Base-by-base conservation (phyloP, 2,329 filamentous ascomycete genomes). In the Paracoccidioides brasiliensis region DNA sequence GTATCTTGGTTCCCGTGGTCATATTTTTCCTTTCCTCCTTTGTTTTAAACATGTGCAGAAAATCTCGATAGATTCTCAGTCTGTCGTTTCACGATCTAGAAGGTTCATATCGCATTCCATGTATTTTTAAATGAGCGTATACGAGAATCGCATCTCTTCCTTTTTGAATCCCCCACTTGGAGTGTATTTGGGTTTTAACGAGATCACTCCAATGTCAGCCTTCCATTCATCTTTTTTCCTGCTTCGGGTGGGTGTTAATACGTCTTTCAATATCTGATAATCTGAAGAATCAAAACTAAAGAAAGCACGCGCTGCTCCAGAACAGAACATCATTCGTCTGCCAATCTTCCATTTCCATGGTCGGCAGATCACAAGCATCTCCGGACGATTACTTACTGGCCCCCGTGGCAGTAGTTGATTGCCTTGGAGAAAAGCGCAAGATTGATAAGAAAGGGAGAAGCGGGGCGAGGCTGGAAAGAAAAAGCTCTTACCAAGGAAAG, bases 301-400 rank as follows among this genome's bases (percentile, higher is more conserved):
- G 44, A 63, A 59, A 58, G 60, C 61, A 68, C 64, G 75, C 76
- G 76, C 76, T 73, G 71, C 71, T 66, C 62, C 60, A 62, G 77
- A 76, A 78, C 77, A 78, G 76, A 76, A 70, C 63, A 66, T 57
- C 64, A 68, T 66, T 73, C 72, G 70, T 78, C 75, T 76, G 64
- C 75, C 60, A 58, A 74, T 68, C 67, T 69, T 63, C 61, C 56
- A 63, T 60, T 22, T 22, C 72, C 67, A 72, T 78, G 71, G 69
- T 74, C 75, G 73, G 65, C 57, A 73, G 76, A 75, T 77, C 74
- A 75, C 74, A 72, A 77, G 74, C 74, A 70, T 66, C 61, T 61
- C 57, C 61, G 58, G 60, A 55, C 48, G 45, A 49, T 48, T 54
- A 53, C 58, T 45, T n/a, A 3, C 33, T 15, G 8, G 9, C 46